These are phyloP conservation scores for Backusella parvicylindrica DNA, from an alignment of 192 early-diverging fungal species.

Conservation along the genomic window DNA sequence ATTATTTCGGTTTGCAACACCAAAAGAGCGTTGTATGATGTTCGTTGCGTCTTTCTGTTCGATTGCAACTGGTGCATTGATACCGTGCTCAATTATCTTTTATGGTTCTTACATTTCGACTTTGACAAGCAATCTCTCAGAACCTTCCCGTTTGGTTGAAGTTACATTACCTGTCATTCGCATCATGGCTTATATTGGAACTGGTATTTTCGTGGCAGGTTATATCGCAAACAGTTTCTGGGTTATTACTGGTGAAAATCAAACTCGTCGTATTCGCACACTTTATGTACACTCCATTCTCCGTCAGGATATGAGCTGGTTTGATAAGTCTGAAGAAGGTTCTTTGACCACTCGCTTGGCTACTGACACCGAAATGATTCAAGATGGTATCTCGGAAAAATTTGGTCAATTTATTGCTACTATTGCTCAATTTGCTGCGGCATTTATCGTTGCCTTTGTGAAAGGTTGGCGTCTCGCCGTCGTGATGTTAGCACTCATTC, in stretches of 20 bases:
- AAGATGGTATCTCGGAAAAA: conserved; percentile 87
- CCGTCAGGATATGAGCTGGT: conserved; percentile 83
- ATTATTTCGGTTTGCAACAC: not conserved
- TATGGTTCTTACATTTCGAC: conserved; percentile 20
- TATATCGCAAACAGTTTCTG: conserved; percentile 59
- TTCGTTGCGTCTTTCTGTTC: not conserved
- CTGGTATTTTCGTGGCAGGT: conserved; percentile 48
- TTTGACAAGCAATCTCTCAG: not conserved
- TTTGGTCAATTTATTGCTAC: conserved; percentile 64
- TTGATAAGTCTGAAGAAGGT: conserved; percentile 73
- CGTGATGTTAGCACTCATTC: conserved; percentile 72
- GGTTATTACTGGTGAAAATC: conserved; percentile 45
- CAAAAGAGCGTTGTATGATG: not conserved
- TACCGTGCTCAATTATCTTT: conserved; percentile 21
- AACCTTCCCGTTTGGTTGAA: not conserved
- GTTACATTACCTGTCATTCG: conserved; percentile 25
- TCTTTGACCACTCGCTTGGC: conserved; percentile 83
- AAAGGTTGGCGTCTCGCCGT: conserved; percentile 77
- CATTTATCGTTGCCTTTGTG: conserved; percentile 75
- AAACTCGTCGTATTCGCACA: conserved; percentile 66
- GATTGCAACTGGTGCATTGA: conserved; percentile 3
- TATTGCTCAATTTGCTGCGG: conserved; percentile 60
- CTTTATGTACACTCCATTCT: conserved; percentile 73
- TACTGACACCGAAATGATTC: conserved; percentile 78
- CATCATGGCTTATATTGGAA: conserved; percentile 53